Base-by-base conservation (phyloP, 140 eudicot species). In the Flaveria floridana region DNA sequence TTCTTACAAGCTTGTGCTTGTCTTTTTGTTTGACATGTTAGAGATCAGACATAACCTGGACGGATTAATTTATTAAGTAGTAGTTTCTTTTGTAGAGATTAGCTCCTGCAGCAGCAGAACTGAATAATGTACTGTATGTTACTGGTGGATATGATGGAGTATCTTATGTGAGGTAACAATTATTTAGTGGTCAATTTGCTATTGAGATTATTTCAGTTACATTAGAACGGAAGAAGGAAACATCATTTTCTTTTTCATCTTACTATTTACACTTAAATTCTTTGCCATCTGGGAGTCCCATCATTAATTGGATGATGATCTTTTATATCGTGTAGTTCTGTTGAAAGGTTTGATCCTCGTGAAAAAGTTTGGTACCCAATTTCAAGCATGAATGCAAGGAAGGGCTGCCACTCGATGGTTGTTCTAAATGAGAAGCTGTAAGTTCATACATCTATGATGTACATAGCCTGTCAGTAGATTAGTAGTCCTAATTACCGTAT, bases 311-410 rank as follows among this genome's bases (percentile, higher is more conserved):
- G 65, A 71, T 71, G 46, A n/a, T 28, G 4, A 28, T 48, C 18
- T 5, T 21, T 64, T 34, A 12, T 63, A 68, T 41, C 25, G 41
- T 65, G 78, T 86, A 93, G 98, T 30, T 83, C 98, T 16, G 84
- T 74, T 44, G 98, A 88, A 80, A 85, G 91, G 74, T 79, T 81
- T 79, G 98, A 93, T 71, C 96, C 99, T 7, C 87, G 99, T 70
- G 94, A 86, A 77, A 80, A 73, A 62, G 70, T 52, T 2, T 93
- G 99, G 98, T 76, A 71, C 23, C 44, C 55, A 66, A 48, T 86
- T 23, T 76, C 71, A 26, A 82, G 73, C 65, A 88, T 93, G 96
- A 84, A 80, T 70, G 55, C 85, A 11, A 78, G 64, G 66, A 93
- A 91, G 74, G 94, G 98, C 9, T 86, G 91, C 76, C 98, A 90